Conservation (phyloP, 257 asterid genomes). For the Solanum dulcamara region DNA sequence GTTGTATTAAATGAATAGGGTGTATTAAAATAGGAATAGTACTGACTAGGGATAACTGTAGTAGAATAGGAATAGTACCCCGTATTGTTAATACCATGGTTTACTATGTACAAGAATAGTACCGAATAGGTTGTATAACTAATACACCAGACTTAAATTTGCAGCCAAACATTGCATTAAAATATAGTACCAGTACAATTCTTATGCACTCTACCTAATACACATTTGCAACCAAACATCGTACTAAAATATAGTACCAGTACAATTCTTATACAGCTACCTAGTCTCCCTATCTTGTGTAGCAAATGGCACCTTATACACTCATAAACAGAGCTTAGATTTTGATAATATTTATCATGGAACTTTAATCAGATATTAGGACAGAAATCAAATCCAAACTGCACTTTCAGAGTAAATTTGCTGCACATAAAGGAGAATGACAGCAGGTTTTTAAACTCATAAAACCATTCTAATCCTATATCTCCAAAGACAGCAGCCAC, state of each 20-base stretch:
- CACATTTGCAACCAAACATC: background rate
- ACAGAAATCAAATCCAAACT: background rate
- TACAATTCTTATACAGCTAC: background rate
- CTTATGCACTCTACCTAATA: background rate
- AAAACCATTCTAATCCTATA: background rate
- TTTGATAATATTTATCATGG: background rate
- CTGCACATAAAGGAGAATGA: background rate
- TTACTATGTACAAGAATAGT: background rate
- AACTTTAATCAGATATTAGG: background rate
- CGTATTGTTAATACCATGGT: background rate
- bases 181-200: background rate
- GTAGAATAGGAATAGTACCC: background rate
- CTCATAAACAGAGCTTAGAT: background rate
- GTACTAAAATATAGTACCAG: background rate
- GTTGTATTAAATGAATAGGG: background rate
- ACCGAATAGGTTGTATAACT: background rate
- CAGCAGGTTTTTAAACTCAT: background rate
- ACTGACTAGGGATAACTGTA: background rate
- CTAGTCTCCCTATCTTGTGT: background rate
- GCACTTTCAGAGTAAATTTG: background rate
- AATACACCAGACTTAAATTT: background rate
- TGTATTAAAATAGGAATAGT: background rate
- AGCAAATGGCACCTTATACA: background rate
- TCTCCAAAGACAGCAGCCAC: background rate
- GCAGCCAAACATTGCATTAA: background rate